These are phyloP conservation scores for Metarhizium brunneum DNA, from an alignment of 2,329 filamentous ascomycete species.

Conservation along the genomic window DNA sequence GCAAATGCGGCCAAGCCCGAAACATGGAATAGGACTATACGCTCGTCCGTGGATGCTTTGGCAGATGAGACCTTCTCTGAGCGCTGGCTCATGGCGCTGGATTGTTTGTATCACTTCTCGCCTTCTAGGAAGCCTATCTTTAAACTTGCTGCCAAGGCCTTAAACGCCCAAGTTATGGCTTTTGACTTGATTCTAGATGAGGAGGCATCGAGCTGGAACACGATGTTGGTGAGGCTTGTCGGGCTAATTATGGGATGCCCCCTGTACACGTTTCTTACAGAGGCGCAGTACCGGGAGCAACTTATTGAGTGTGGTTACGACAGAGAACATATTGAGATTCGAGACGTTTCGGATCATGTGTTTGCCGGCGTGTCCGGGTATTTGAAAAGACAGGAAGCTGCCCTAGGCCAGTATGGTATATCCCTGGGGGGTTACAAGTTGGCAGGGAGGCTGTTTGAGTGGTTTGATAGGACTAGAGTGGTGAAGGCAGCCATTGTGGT, in stretches of 20 bases:
- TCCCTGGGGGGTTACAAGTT: constrained; percentile 24
- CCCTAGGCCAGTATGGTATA: constrained; percentile 24
- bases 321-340: constrained; percentile 27
- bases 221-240: constrained; percentile 29
- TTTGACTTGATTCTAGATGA: constrained; percentile 41
- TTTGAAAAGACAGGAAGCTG: constrained; percentile 25
- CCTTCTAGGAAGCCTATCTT: constrained; percentile 40
- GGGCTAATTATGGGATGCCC: constrained; percentile 39
- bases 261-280: constrained; percentile 36
- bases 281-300: constrained; percentile 32
- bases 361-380: constrained; percentile 39
- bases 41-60: constrained; percentile 16
- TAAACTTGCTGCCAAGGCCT: constrained; percentile 24
- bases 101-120: constrained; percentile 47
- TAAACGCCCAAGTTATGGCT: constrained; percentile 41
- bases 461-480: constrained; percentile 25
- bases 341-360: constrained; percentile 44
- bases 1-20: constrained; percentile 39
- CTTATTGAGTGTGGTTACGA: constrained; percentile 39
- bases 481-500: constrained; percentile 27
- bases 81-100: constrained; percentile 43
- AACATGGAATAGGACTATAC: constrained; percentile 25
- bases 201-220: constrained; percentile 17
- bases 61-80: constrained; percentile 17
- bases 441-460: constrained; percentile 27